Base-by-base conservation (phyloP, 1,284 basidiomycete genomes). In the Mycosarcoma mackinlayi region DNA sequence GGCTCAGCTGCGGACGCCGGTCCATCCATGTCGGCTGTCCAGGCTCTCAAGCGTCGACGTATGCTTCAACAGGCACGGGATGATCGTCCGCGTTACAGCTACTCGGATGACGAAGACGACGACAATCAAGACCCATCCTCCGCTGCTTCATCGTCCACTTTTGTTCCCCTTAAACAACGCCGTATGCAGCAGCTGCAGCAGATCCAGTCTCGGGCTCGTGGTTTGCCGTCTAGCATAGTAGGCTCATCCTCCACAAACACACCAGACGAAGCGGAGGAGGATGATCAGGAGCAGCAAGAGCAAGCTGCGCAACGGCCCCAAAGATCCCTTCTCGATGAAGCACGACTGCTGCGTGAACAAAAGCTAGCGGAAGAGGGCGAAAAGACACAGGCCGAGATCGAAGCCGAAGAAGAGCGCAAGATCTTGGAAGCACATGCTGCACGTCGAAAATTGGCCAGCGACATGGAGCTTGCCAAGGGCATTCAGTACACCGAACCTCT, bases 401-500 rank as follows among this genome's bases (percentile, higher is more conserved):
- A 87, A 10, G 90, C 91, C 41, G 96, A 98, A 82, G 89, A 87
- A 52, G 95, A 98, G 82, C 91, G 90, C 8, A 90, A 91, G 76
- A 91, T 98, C 55, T 85, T 98, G 6, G 91, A 91, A 48, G 94
- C 94, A 11, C 93, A 98, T 77, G 92, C 92, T 35, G 91, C 91
- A 62, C 87, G 92, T 14, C 88, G 92, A 81, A 96, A 95, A 82
- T 88, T 99, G 3, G 92, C 92, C 0, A 92, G 92, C 13, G 94
- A 94, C 68, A 85, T 92, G 77, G 96, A 99, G 82, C 84, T 98
- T 27, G 95, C 96, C 2, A 89, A 92, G 79, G 96, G 94, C 11
- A 94, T 96, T 53, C 87, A 88, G 38, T 98, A 95, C 80, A 92
- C 90, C 0, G 92, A 97, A 76, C 87, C 92, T 28, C 82, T 98